These are phyloP conservation scores for Epipyxis sp. DNA, from an alignment of 108 stramenopile species.

Conservation along the genomic window DNA sequence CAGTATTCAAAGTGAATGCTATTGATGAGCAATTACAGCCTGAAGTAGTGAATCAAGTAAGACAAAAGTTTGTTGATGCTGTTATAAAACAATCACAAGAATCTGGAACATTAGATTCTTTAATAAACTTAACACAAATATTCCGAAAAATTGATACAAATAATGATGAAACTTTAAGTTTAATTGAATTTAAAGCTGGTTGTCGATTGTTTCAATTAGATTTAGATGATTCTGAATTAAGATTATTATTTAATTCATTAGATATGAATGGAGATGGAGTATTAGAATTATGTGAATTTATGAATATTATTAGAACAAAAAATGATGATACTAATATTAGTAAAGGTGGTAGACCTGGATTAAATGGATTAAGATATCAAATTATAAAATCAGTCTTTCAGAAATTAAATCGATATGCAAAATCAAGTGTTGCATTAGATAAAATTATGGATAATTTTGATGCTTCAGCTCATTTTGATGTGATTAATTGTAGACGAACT, in stretches of 20 bases:
- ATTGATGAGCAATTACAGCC: not conserved
- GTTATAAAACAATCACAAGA: not conserved
- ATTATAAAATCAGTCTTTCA: no score
- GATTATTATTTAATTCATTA: constrained; percentile 1
- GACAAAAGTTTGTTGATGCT: not conserved
- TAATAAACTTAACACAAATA: not conserved
- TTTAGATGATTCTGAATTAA: not conserved
- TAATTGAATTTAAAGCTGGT: not conserved
- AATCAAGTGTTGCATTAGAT: no score
- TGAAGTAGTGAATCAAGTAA: not conserved
- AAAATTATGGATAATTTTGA: no score
- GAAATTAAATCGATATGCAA: no score
- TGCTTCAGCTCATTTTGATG: no score
- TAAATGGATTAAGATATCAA: no score
- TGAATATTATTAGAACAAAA: no score
- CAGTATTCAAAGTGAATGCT: not conserved
- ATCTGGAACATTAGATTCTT: not conserved
- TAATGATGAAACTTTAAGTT: not conserved
- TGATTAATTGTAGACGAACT: no score
- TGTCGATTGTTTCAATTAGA: not conserved
- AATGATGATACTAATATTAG: no score
- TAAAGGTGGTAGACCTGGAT: no score
- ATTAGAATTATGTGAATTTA: not conserved
- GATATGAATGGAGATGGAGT: constrained; percentile 10
- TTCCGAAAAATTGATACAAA: constrained; percentile 12